Percentiles rank a stretch among this genome's conserved stretches.
Evolutionary conservation across 2,329 filamentous ascomycete species (phyloP).

Genomic region (Neofusicoccum cordaticola): DNA sequence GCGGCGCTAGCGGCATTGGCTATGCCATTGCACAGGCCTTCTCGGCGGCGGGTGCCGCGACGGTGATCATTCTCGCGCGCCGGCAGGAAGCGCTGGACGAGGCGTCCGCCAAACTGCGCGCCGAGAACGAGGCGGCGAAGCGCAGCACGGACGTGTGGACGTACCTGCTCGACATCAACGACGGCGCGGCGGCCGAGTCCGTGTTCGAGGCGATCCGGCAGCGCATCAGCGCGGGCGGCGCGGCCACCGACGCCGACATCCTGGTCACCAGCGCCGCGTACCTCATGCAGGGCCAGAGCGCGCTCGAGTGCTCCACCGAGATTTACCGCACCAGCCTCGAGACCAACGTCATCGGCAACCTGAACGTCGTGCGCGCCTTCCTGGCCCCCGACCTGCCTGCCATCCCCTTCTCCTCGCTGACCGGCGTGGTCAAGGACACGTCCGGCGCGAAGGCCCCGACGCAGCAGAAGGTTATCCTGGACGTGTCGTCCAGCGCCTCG

Average conservation of each 20-base stretch:
- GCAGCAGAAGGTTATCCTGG: background rate
- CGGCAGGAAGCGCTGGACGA: conserved; percentile 30
- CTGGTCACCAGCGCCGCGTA: conserved; percentile 19
- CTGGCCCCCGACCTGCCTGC: conserved; percentile 14
- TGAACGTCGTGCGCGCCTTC: conserved; percentile 20
- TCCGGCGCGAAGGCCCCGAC: background rate
- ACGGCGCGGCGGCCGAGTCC: background rate
- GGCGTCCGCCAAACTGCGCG: background rate
- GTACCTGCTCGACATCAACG: conserved; percentile 12
- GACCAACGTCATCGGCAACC: conserved; percentile 19
- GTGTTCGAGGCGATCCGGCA: conserved; percentile 14
- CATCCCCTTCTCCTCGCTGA: background rate
- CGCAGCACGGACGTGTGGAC: conserved; percentile 14
- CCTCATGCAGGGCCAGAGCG: background rate
- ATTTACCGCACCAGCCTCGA: conserved; percentile 9
- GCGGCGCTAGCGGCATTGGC: conserved; percentile 30
- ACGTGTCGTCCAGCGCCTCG: background rate
- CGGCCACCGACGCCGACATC: conserved; percentile 5
- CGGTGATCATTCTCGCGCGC: conserved; percentile 42
- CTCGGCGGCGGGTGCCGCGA: conserved; percentile 38
- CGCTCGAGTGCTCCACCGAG: conserved; percentile 1
- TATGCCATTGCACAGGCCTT: conserved; percentile 28
- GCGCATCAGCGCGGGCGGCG: conserved; percentile 4
- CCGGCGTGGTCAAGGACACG: background rate
- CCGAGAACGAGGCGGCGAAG: background rate